phyloP scores from a whole-genome alignment of 306 rosid species.

The Casuarina equisetifolia region DNA sequence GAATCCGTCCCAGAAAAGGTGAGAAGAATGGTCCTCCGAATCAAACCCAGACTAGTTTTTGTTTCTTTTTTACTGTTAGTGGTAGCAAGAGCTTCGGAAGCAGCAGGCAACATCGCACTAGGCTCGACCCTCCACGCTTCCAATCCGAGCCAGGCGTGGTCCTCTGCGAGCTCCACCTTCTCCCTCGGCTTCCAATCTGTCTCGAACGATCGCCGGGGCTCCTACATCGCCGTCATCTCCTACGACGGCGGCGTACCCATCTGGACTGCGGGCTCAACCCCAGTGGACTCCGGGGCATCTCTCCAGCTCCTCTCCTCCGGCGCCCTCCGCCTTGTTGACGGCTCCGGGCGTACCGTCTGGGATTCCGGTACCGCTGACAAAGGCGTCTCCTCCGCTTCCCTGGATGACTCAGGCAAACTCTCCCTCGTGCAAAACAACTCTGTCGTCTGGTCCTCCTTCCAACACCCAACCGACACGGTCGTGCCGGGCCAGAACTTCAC shows the following conservation, averaged over 20 bases:
- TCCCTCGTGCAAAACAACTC: constrained; percentile 35
- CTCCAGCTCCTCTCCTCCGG: constrained; percentile 54
- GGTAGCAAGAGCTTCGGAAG: background rate
- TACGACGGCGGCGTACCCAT: constrained; percentile 51
- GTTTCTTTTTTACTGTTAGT: constrained; percentile 8
- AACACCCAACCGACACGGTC: constrained; percentile 59
- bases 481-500: constrained; percentile 63
- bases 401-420: constrained; percentile 49
- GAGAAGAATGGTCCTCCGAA: background rate
- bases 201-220: constrained; percentile 28
- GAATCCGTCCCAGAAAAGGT: too few relatives aligned
- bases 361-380: constrained; percentile 45
- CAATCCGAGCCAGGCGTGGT: constrained; percentile 40
- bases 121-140: constrained; percentile 57
- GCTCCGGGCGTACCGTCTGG: constrained; percentile 58
- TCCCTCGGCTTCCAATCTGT: constrained; percentile 46
- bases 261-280: constrained; percentile 51
- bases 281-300: constrained; percentile 55
- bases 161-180: constrained; percentile 38
- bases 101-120: constrained; percentile 20
- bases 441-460: constrained; percentile 64
- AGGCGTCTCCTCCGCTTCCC: constrained; percentile 51
- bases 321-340: constrained; percentile 52
- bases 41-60: constrained; percentile 9
- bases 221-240: constrained; percentile 50